These are phyloP conservation scores for Oryza coarctata DNA, from an alignment of 176 grass and related monocot genomes.

Conservation along the genomic window DNA sequence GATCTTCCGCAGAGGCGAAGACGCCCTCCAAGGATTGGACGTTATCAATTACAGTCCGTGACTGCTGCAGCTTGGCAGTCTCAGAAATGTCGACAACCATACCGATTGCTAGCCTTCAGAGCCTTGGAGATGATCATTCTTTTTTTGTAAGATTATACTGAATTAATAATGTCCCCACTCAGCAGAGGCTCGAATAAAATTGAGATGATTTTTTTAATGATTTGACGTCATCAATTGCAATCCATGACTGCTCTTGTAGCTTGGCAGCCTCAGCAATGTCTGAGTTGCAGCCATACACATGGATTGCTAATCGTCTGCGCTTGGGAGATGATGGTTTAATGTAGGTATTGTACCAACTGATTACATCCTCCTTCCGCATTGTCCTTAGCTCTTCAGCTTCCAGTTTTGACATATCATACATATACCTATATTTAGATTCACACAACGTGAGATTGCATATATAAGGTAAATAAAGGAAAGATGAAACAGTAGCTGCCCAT, in stretches of 20 bases:
- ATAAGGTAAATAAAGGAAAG: background rate
- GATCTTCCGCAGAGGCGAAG: constrained; percentile 34
- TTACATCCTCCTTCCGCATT: constrained; percentile 77
- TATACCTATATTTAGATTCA: constrained; percentile 47
- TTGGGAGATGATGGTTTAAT: constrained; percentile 60
- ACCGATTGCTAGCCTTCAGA: constrained; percentile 27
- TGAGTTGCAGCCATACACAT: constrained; percentile 81
- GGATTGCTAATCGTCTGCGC: constrained; percentile 61
- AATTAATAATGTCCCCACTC: constrained; percentile 37
- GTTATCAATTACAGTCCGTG: constrained; percentile 37
- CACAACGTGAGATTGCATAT: constrained; percentile 2
- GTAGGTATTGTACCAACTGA: constrained; percentile 77
- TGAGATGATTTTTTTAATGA: constrained; percentile 61
- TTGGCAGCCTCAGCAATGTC: constrained; percentile 54
- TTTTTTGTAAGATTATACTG: constrained; percentile 36
- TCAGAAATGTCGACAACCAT: constrained; percentile 34
- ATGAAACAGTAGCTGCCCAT: background rate
- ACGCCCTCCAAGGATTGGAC: constrained; percentile 37
- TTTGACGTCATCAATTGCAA: constrained; percentile 60
- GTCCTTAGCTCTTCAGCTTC: constrained; percentile 90
- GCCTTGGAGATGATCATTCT: constrained; percentile 17
- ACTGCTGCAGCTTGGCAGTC: constrained; percentile 31
- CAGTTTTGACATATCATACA: constrained; percentile 82
- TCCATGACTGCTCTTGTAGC: constrained; percentile 63
- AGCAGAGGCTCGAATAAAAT: constrained; percentile 82